phyloP scores from a whole-genome alignment of 805 yeast species.

The Cyberlindnera xishuangbannaensis region DNA sequence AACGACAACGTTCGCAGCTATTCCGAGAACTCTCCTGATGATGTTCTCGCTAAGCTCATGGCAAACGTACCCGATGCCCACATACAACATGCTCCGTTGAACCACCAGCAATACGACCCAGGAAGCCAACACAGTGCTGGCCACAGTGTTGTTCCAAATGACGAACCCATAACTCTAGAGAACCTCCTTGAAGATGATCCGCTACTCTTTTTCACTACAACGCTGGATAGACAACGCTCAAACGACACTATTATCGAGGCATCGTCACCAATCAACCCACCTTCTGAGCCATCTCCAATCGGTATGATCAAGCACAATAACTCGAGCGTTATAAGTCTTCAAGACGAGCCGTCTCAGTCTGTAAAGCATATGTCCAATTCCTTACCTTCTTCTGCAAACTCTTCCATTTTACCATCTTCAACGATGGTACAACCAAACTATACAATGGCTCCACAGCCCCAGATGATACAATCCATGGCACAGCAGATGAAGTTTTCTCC shows the following conservation, averaged over 20 bases:
- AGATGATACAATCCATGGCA: too few species aligned
- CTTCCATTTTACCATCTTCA: constrained; percentile 1
- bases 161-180: constrained; percentile 20
- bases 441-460: constrained; percentile 7
- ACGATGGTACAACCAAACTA: constrained; percentile 5
- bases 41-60: too few species aligned
- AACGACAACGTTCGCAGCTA: too few species aligned
- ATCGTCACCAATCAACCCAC: constrained; percentile 15
- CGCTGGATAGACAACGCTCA: constrained; percentile 24
- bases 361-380: too few species aligned
- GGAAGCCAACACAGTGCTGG: constrained; percentile 8
- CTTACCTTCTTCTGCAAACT: too few species aligned
- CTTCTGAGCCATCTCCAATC: constrained; percentile 8
- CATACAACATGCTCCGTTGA: too few species aligned
- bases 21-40: too few species aligned
- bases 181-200: constrained; percentile 25
- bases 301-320: constrained; percentile 3
- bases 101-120: too few species aligned
- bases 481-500: too few species aligned
- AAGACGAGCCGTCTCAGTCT: too few species aligned
- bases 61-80: too few species aligned
- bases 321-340: constrained; percentile 8
- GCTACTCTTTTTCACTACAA: constrained; percentile 20
- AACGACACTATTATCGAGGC: constrained; percentile 24
- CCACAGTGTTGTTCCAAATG: constrained; percentile 1